Conservation (phyloP, 306 rosid genomes). For the Benincasa hispida region DNA sequence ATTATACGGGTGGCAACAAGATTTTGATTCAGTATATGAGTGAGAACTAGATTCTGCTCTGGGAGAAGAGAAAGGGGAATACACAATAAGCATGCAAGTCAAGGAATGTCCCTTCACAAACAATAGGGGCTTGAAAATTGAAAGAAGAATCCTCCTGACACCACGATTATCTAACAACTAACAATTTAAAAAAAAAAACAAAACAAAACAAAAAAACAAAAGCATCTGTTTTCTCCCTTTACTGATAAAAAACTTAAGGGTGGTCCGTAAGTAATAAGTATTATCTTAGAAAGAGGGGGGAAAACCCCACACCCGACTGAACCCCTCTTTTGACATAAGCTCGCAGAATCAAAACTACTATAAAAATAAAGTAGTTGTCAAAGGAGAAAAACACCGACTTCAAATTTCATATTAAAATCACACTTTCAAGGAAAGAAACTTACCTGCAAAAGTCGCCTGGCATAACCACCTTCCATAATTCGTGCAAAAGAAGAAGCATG, state of each 20-base stretch:
- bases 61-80: background rate
- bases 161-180: background rate
- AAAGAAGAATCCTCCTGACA: background rate
- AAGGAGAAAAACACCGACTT: background rate
- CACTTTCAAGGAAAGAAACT: slow-evolving; percentile 9
- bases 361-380: background rate
- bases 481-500: slow-evolving; percentile 99
- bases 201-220: background rate
- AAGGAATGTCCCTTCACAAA: background rate
- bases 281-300: too few species aligned
- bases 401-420: background rate
- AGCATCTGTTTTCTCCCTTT: background rate
- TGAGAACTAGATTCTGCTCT: background rate
- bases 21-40: background rate
- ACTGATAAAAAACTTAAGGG: too few species aligned
- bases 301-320: background rate
- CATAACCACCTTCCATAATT: slow-evolving; percentile 93
- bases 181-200: too few species aligned
- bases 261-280: too few species aligned
- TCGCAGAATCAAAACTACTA: background rate
- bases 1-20: too few species aligned
- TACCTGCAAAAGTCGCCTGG: slow-evolving; percentile 88
- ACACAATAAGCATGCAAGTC: background rate
- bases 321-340: background rate
- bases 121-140: background rate